A percentile compares a stretch with the other conserved stretches of the same genome.
These are phyloP conservation scores for Hypoxylon sp. DNA, from an alignment of 2,329 filamentous ascomycete genomes.

Conservation along the genomic window DNA sequence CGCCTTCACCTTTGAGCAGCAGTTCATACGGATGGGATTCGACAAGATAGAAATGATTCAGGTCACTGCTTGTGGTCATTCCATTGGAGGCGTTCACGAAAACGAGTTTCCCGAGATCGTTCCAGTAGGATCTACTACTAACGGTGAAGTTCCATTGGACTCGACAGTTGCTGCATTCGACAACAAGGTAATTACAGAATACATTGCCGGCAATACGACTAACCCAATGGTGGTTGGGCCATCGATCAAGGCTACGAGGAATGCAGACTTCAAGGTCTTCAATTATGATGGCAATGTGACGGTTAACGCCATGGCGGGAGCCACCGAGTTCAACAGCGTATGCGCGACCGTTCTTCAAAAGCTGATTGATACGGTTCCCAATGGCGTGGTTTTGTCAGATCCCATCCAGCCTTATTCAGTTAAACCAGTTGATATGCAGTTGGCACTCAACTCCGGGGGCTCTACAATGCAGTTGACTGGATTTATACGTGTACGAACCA, in stretches of 20 bases:
- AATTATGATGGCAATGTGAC: slow-evolving; percentile 64
- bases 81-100: slow-evolving; percentile 66
- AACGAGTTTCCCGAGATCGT: slow-evolving; percentile 63
- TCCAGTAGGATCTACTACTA: slow-evolving; percentile 51
- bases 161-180: slow-evolving; percentile 60
- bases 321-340: slow-evolving; percentile 54
- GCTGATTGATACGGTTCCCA: slow-evolving; percentile 69
- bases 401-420: slow-evolving; percentile 64
- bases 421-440: slow-evolving; percentile 66
- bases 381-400: slow-evolving; percentile 58
- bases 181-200: slow-evolving; percentile 65
- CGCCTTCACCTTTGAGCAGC: slow-evolving; percentile 58
- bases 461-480: slow-evolving; percentile 60
- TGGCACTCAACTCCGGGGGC: slow-evolving; percentile 60
- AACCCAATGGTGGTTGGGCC: slow-evolving; percentile 65
- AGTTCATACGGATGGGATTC: slow-evolving; percentile 68
- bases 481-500: slow-evolving; percentile 65
- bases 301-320: slow-evolving; percentile 56
- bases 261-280: slow-evolving; percentile 66
- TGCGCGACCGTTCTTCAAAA: slow-evolving; percentile 64
- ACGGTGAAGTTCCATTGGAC: slow-evolving; percentile 59
- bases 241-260: slow-evolving; percentile 53
- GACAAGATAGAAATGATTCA: slow-evolving; percentile 65
- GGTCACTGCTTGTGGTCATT: slow-evolving; percentile 68
- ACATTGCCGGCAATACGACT: slow-evolving; percentile 60